phyloP scores from a whole-genome alignment of 1,139 yeast species.

The Hyphopichia wangnamkhiaoensis region DNA sequence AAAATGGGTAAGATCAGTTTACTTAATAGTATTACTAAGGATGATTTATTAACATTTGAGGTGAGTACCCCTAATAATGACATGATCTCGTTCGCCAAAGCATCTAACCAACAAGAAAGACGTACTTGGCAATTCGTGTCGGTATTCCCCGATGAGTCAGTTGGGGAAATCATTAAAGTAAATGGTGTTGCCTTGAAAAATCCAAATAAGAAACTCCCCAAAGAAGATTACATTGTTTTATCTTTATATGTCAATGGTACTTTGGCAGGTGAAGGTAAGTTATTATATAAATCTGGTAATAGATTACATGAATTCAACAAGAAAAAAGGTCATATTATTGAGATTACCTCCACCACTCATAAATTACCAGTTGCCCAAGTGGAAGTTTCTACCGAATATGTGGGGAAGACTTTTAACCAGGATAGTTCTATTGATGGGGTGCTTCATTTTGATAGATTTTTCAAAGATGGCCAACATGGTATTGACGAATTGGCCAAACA shows the following conservation, averaged over 20 bases:
- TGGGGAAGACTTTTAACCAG: slow-evolving; percentile 68
- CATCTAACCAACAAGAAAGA: slow-evolving; percentile 60
- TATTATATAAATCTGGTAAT: slow-evolving; percentile 43
- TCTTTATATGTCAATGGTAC: slow-evolving; percentile 67
- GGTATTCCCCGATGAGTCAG: slow-evolving; percentile 68
- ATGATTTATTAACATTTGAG: slow-evolving; percentile 50
- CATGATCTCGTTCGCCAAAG: slow-evolving; percentile 59
- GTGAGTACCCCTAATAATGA: slow-evolving; percentile 50
- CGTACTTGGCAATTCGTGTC: slow-evolving; percentile 76
- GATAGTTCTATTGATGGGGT: slow-evolving; percentile 60
- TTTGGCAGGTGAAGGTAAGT: slow-evolving; percentile 56
- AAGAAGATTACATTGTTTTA: slow-evolving; percentile 58
- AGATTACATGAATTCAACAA: slow-evolving; percentile 44
- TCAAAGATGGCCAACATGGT: slow-evolving; percentile 43
- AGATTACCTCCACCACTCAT: slow-evolving; percentile 35
- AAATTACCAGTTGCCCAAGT: slow-evolving; percentile 49
- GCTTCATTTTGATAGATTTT: slow-evolving; percentile 54
- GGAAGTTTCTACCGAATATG: slow-evolving; percentile 63
- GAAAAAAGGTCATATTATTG: slow-evolving; percentile 36
- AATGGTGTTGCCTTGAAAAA: slow-evolving; percentile 50
- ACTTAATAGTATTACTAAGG: slow-evolving; percentile 31
- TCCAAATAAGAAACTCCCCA: slow-evolving; percentile 31
- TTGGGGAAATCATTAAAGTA: slow-evolving; percentile 69
- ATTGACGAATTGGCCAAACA: slow-evolving; percentile 46
- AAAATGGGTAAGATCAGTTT: slow-evolving; percentile 52